Evolutionary conservation across 257 asterid species (phyloP), one percentile per base, ranked within the genome.

Genomic region (Cinchona pubescens): DNA sequence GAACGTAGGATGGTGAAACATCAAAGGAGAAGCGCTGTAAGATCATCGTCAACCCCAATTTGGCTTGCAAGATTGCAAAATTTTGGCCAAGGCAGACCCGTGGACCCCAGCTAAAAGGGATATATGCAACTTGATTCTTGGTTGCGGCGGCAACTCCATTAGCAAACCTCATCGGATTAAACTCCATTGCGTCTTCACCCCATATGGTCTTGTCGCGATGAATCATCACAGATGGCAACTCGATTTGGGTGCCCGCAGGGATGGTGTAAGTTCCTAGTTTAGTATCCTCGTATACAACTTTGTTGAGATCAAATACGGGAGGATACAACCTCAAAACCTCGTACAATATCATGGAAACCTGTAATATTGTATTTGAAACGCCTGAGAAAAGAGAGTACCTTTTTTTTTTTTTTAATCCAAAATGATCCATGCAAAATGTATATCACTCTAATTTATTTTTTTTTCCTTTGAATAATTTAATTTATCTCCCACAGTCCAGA

Each of bases 131-230:
- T 38, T 51, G 64, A 1, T 71, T 71, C 5, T 75, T 79, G 2
- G 79, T 42, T 49, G 83, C 83, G 37, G 69, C 75, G 7, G 37
- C 18, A 13, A 79, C 79, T 19, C 83, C 83, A 8, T 79, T 70
- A 2, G 80, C 62, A 18, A 79, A 79, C 69, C 83, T 61, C 25
- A 60, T 63, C 2, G 83, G 83, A 18, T 63, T 79, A 51, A 79
- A 79, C 29, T 75, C 77, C 15, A 35, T 46, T 0, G 77, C 77
- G 15, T 79, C 83, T 4, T 79, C 64, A 16, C 80, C 83, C 83
- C 67, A 62, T 1, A 62, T 27, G 32, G 2, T 62, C 67, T 62
- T 62, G 40, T 62, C 67, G 21, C 67, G 32, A 7, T 62, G 67
- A 62, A 62, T 12, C 67, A 62, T 62, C 8, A 62, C 19, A 1